These are phyloP conservation scores for Athelia psychrophila DNA, from an alignment of 1,284 basidiomycete genomes.

Conservation along the genomic window DNA sequence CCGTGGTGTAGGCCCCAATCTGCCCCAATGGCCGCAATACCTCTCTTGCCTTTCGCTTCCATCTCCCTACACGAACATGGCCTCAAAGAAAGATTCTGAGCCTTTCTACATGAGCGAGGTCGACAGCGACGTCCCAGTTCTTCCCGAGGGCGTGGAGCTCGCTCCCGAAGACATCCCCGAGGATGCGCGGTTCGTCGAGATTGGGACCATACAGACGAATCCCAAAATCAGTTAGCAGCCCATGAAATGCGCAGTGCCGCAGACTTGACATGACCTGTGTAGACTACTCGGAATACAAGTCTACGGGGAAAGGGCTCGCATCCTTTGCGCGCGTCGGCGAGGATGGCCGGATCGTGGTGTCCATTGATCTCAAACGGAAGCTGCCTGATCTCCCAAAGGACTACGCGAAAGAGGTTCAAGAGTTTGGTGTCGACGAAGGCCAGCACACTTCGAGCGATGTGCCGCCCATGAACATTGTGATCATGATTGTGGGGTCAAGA, in stretches of 20 bases:
- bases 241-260: slow-evolving; percentile 16
- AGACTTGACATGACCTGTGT: slow-evolving; percentile 15
- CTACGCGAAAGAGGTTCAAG: slow-evolving; percentile 43
- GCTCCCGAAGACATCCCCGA: slow-evolving; percentile 10
- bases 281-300: slow-evolving; percentile 21
- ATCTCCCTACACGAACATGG: not conserved
- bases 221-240: slow-evolving; percentile 21
- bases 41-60: no score
- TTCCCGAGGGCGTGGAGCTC: slow-evolving; percentile 14
- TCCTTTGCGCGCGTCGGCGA: slow-evolving; percentile 32
- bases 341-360: slow-evolving; percentile 39
- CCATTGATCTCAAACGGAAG: slow-evolving; percentile 43
- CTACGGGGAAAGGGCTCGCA: slow-evolving; percentile 32
- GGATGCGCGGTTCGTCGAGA: slow-evolving; percentile 17
- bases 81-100: not conserved
- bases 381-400: slow-evolving; percentile 49
- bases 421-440: slow-evolving; percentile 44
- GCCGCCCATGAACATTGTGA: slow-evolving; percentile 53
- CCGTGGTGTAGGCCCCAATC: no score
- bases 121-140: slow-evolving; percentile 16
- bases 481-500: slow-evolving; percentile 64
- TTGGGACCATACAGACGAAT: slow-evolving; percentile 25
- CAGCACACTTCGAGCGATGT: slow-evolving; percentile 28
- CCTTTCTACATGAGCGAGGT: slow-evolving; percentile 27
- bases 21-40: no score